A percentile compares a stretch with the other conserved stretches of the same genome.
Evolutionary conservation across 306 rosid genomes (phyloP).

Genomic region (Senna siamea): DNA sequence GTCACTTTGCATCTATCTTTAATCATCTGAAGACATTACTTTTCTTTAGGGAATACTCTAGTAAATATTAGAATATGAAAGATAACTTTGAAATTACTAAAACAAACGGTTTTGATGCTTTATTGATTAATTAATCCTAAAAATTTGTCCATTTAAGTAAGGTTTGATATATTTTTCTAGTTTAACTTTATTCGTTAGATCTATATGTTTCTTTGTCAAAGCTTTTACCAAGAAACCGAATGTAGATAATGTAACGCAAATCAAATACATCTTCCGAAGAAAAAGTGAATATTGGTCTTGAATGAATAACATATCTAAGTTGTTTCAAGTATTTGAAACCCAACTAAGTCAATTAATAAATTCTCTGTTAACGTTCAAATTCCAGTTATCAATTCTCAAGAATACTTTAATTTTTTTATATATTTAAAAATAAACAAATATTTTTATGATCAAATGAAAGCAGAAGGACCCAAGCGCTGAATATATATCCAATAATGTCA

Average conservation of each 20-base stretch:
- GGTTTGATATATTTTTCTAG: not conserved
- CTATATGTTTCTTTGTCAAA: conserved; percentile 8
- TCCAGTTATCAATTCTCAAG: not conserved
- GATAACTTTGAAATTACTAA: not conserved
- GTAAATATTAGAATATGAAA: not conserved
- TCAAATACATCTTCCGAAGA: not conserved
- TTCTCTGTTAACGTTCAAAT: too few species aligned
- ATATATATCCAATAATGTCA: not conserved
- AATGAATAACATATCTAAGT: not conserved
- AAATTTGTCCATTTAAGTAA: not conserved
- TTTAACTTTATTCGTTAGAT: not conserved
- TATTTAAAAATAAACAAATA: too few species aligned
- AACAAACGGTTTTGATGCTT: not conserved
- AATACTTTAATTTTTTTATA: not conserved
- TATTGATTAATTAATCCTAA: not conserved
- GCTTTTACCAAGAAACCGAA: not conserved
- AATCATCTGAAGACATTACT: not conserved
- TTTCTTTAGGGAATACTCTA: not conserved
- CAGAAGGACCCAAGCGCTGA: not conserved
- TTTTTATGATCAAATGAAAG: not conserved
- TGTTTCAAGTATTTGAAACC: not conserved
- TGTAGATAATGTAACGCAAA: not conserved
- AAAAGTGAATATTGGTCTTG: not conserved
- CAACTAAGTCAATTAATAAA: not conserved
- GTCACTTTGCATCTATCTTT: not conserved